A percentile compares a stretch with the other conserved stretches of the same genome.
Conservation (phyloP, 192 early-diverging fungal genomes). For the Glomus cerebriforme region DNA sequence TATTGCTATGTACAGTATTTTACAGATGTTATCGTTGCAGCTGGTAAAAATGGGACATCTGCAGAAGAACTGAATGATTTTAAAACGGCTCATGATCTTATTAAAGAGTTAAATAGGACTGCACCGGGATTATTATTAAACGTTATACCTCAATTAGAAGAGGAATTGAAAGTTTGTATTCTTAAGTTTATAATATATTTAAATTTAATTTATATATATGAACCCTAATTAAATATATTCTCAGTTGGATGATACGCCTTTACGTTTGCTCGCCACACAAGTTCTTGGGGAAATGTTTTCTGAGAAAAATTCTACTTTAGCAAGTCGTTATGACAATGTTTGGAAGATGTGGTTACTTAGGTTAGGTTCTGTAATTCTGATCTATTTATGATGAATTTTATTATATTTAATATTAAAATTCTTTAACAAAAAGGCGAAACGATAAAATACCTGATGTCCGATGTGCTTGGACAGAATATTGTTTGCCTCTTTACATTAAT, state of each 20-base stretch:
- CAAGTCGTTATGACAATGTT: constrained; percentile 71
- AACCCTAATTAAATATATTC: background rate
- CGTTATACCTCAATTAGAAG: constrained; percentile 92
- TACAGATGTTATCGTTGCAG: constrained; percentile 75
- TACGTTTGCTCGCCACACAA: constrained; percentile 76
- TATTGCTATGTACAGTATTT: constrained; percentile 66
- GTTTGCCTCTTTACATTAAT: constrained; percentile 60
- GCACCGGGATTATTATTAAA: constrained; percentile 80
- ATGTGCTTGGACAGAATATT: constrained; percentile 72
- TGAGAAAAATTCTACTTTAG: constrained; percentile 68
- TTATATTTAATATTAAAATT: background rate
- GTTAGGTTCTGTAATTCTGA: constrained; percentile 33
- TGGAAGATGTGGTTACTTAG: constrained; percentile 88
- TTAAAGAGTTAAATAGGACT: constrained; percentile 76
- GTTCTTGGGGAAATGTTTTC: constrained; percentile 89
- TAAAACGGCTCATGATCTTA: constrained; percentile 72
- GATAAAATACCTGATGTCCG: constrained; percentile 77
- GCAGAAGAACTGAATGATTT: constrained; percentile 58
- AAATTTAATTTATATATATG: constrained; percentile 2
- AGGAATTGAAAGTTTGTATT: constrained; percentile 71
- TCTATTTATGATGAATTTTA: background rate
- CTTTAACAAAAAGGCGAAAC: constrained; percentile 49
- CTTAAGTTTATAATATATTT: constrained; percentile 19
- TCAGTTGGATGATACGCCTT: constrained; percentile 70
- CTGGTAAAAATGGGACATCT: constrained; percentile 46